Base-by-base conservation (phyloP, 1,284 basidiomycete genomes). In the Cutaneotrichosporon sp. region DNA sequence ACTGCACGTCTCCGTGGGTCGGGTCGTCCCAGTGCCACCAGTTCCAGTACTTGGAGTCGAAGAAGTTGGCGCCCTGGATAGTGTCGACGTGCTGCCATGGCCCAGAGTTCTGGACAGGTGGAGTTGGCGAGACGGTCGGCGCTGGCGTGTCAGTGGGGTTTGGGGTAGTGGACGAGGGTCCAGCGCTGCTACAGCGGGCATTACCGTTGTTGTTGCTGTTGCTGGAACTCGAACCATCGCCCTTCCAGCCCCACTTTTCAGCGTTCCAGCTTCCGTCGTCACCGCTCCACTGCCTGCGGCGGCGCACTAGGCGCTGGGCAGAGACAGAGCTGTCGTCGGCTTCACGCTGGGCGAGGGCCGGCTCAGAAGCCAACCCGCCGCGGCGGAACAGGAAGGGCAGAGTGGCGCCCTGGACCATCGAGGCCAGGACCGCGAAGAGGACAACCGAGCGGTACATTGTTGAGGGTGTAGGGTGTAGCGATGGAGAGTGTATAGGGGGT, bases 21-120 rank as follows among this genome's bases (percentile, higher is more conserved):
- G 93, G 90, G 81, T 96, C 93, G 2, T 82, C 70, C 59, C 72
- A 82, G 18, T 83, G 84, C 80, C 85, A 91, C 79, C 93, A 95
- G 70, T 85, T 75, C 89, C 89, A 95, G 60, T 87, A 52, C 36
- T 62, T n/a, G n/a, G 34, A n/a, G 73, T 89, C 82, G 71, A 93
- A 95, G 82, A 94, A 95, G 53, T 70, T 68, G 59, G 58, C 67
- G 32, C 80, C 80, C 34, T 57, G 32, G 42, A 68, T 59, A n/a
- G 59, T 67, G 53, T 74, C 71, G 30, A 72, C 73, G 46, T 74
- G 69, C 38, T 60, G 64, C 78, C 78, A 79, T 22, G 63, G 57
- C 2, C 73, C 73, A 47, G 68, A 65, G 58, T 53, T 66, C 32
- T 65, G 16, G 42, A 66, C 38, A 8, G 68, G 58, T 7, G 57